Conservation (phyloP, 2,329 filamentous ascomycete species). For the Colletotrichum phormii region DNA sequence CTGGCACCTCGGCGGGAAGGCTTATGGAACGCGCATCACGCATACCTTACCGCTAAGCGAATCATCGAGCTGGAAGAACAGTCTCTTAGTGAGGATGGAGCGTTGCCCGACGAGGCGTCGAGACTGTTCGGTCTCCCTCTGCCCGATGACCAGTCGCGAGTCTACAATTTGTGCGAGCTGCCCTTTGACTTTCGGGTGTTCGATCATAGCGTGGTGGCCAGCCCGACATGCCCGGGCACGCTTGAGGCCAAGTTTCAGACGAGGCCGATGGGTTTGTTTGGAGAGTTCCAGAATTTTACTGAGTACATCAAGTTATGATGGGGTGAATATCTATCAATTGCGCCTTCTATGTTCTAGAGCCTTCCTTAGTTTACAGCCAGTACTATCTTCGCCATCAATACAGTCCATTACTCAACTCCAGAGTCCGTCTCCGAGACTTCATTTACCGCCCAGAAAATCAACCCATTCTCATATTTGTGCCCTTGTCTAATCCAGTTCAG, state of each 20-base stretch:
- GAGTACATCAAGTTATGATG: background rate
- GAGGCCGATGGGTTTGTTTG: background rate
- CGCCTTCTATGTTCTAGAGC: background rate
- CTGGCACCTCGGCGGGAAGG: background rate
- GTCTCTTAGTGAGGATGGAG: background rate
- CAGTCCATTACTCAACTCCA: background rate
- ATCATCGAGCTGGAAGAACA: background rate
- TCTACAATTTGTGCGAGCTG: background rate
- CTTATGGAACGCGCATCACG: background rate
- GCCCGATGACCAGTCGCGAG: background rate
- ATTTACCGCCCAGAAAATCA: background rate
- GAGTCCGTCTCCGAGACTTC: background rate
- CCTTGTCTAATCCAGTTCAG: background rate
- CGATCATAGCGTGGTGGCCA: background rate
- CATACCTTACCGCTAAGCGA: background rate
- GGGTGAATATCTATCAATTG: background rate
- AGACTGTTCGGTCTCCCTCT: background rate
- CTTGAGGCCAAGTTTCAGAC: background rate
- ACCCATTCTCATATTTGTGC: background rate
- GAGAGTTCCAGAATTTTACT: background rate
- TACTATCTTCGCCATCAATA: background rate
- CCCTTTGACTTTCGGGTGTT: background rate
- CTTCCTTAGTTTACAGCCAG: background rate
- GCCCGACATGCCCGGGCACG: background rate
- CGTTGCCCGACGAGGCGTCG: background rate